These are phyloP conservation scores for Alternaria triticimaculans DNA, from an alignment of 2,329 filamentous ascomycete species.

Conservation along the genomic window DNA sequence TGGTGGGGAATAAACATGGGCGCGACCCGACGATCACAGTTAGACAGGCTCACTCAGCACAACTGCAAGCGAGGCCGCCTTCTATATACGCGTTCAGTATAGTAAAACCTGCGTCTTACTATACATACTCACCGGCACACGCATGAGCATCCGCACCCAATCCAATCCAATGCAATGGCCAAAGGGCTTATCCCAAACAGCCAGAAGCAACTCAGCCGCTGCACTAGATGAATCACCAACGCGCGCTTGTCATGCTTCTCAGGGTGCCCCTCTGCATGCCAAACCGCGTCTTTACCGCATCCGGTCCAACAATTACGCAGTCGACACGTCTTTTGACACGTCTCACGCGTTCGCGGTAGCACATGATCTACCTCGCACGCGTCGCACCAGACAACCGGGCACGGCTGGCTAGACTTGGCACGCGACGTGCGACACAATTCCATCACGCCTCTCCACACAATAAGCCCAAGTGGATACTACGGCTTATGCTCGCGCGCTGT, in stretches of 20 bases:
- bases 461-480: conserved; percentile 4
- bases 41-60: not conserved
- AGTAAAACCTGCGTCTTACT: conserved; percentile 1
- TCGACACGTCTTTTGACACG: conserved; percentile 15
- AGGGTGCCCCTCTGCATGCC: not conserved
- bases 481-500: not conserved
- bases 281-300: conserved; percentile 6
- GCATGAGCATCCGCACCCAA: not conserved
- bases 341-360: conserved; percentile 31
- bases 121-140: conserved; percentile 6
- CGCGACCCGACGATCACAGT: not conserved
- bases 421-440: conserved; percentile 17
- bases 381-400: conserved; percentile 14
- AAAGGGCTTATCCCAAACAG: not conserved
- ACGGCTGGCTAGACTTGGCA: not conserved
- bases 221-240: conserved; percentile 5
- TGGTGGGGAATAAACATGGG: not conserved
- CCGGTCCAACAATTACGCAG: conserved; percentile 6
- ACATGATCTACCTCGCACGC: conserved; percentile 25
- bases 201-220: conserved; percentile 5
- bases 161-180: not conserved
- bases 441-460: conserved; percentile 1
- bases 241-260: not conserved
- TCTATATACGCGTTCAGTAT: not conserved
- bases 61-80: not conserved